Evolutionary conservation across 176 grass and related monocot species (phyloP), one percentile per base, ranked within the genome.

Genomic region (Raddia distichophylla): DNA sequence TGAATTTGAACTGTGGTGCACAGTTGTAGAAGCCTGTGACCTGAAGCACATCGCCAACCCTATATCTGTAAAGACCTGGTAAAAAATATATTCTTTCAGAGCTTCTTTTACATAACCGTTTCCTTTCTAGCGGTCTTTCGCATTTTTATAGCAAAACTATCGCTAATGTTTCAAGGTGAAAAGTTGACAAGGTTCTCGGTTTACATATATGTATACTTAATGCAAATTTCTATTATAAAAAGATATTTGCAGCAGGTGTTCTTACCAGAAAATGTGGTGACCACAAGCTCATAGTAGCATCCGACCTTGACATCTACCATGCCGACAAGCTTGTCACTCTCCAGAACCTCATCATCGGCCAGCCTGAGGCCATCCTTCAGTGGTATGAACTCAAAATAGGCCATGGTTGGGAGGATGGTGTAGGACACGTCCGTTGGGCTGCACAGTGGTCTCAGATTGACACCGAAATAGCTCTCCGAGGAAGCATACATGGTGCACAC

Each of bases 381-480:
- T 47, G 82, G 82, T 68, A 90, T 88, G 72, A 95, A 95, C 69
- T 95, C 93, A 78, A 92, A 92, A 73, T 95, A 95, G 61, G 88
- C 90, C 90, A 95, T 94, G 61, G 88, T 92, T n/a, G 93, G 93
- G 13, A 95, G 78, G 64, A 92, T 74, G 69, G 93, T 95, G 77
- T 95, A 95, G 4, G 84, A 83, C 20, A 95, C 93, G 0, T 90
- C 87, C 2, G 56, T 74, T 4, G 84, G 87, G 71, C 81, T 86
- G n/a, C 93, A 88, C 47, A 95, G 48, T 42, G 87, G 85, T 65
- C 65, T 82, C 74, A 94, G 67, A 61, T 94, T 92, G 67, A 94
- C 82, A 10, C 90, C 93, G 14, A 92, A 90, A 61, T 92, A 94
- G 64, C 83, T 90, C 58, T 94, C 93, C 0, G 90, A 94, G 7